Base-by-base conservation (phyloP, 768 basidiomycete genomes). In the Rhodotorula kratochvilovae region DNA sequence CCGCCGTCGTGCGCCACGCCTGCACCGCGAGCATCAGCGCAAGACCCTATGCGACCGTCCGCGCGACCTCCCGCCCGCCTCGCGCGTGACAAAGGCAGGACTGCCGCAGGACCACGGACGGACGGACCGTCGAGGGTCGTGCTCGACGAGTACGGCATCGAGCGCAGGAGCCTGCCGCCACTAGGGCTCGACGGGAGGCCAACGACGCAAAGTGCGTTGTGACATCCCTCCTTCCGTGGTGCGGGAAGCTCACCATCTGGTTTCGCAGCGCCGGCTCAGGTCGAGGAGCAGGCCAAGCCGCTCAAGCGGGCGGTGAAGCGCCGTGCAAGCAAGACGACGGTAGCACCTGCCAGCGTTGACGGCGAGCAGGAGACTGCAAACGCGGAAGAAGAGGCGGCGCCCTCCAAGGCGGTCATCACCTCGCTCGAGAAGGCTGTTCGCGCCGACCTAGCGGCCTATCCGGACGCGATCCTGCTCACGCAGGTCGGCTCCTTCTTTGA, bases 401-500 rank as follows among this genome's bases (percentile, higher is more conserved):
- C 35, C 23, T 8, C 48, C 5, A 50, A 10, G 11, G 35, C 4
- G 4, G 15, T 11, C 8, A 33, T 63, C 62, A 86, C 83, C 35
- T 80, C 84, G 58, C 84, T 95, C 31, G 89, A 91, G 5, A 83
- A 79, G 55, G 88, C 87, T 73, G 88, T 97, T 43, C 83, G 86
- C 72, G 80, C 85, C 35, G 92, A 96, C 77, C 83, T 90, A 29
- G 81, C 83, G 51, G 85, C 82, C 58, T 96, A 92, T 78, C 90
- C 94, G 31, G 90, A 93, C 76, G 94, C 92, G 78, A 84, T 96
- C 39, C 83, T 97, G 35, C 84, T 98, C 27, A 97, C 93, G 15
- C 86, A 91, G 63, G 92, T 97, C 19, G 94, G 94, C 23, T 89
- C 92, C 76, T 97, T 97, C 80, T 97, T 95, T 78, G 94, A 97